These are phyloP conservation scores for Teratosphaeria viscida DNA, from an alignment of 2,329 filamentous ascomycete species.

Conservation along the genomic window DNA sequence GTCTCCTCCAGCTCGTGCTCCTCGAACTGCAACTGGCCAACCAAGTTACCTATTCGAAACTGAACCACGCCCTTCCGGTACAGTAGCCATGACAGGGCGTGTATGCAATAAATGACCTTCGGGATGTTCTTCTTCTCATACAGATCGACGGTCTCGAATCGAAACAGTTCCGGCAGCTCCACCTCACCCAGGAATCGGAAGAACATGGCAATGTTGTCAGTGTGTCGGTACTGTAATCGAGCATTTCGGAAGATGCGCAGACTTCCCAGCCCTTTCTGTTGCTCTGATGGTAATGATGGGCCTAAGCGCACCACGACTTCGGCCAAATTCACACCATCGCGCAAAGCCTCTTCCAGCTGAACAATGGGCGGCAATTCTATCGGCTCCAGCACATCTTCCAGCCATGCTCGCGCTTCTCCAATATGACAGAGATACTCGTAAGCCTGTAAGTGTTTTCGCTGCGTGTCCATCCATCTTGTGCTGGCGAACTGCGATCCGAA, in stretches of 20 bases:
- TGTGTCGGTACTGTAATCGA: constrained; percentile 86
- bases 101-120: constrained; percentile 98
- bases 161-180: constrained; percentile 86
- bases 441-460: constrained; percentile 88
- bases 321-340: constrained; percentile 87
- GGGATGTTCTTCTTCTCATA: constrained; percentile 99
- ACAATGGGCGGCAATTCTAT: constrained; percentile 83
- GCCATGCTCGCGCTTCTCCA: constrained; percentile 98
- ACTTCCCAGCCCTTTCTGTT: constrained; percentile 21
- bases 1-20: constrained; percentile 95
- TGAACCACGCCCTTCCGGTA: constrained; percentile 90
- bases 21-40: constrained; percentile 93
- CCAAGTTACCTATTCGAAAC: constrained; percentile 91
- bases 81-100: constrained; percentile 93
- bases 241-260: constrained; percentile 72
- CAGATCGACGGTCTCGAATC: constrained; percentile 91
- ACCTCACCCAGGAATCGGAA: constrained; percentile 88
- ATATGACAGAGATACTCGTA: constrained; percentile 99
- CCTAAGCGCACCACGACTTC: constrained; percentile 87
- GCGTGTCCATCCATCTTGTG: constrained; percentile 98
- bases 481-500: constrained; percentile 42
- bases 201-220: constrained; percentile 95
- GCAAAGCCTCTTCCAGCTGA: constrained; percentile 80
- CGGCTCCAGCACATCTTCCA: constrained; percentile 73
- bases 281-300: constrained; percentile 53